A percentile compares a stretch with the other conserved stretches of the same genome.
These are phyloP conservation scores for Ceratocystiopsis minuta DNA, from an alignment of 2,329 filamentous ascomycete genomes.

Conservation along the genomic window DNA sequence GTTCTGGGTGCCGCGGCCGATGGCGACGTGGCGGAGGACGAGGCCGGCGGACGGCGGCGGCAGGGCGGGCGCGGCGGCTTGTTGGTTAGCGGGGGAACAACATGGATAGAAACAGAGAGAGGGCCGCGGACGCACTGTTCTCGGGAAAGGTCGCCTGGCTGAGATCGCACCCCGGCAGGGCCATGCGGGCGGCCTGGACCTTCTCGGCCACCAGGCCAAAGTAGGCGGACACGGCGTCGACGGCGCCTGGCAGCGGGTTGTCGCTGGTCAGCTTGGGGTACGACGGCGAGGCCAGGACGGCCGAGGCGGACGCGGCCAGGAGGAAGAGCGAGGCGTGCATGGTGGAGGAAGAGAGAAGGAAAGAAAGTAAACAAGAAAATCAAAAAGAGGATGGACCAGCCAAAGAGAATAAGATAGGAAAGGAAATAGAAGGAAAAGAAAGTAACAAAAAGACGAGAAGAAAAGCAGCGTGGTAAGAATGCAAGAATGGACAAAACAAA, in stretches of 20 bases:
- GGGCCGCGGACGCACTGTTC: slow-evolving; percentile 19
- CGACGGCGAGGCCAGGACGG: slow-evolving; percentile 26
- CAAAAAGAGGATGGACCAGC: neutral
- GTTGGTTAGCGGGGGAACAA: neutral
- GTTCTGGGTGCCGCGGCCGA: slow-evolving; percentile 84
- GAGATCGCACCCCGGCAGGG: slow-evolving; percentile 33
- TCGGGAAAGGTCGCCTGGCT: slow-evolving; percentile 29
- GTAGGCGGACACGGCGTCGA: slow-evolving; percentile 36
- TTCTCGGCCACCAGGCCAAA: slow-evolving; percentile 42
- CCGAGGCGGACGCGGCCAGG: slow-evolving; percentile 26
- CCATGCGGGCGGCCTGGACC: slow-evolving; percentile 27
- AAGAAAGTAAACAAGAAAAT: neutral
- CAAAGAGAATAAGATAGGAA: neutral
- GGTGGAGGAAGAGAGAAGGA: neutral
- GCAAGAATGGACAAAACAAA: neutral
- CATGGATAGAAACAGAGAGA: neutral
- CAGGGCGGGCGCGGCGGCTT: slow-evolving; percentile 8
- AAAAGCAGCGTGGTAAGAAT: too few species aligned
- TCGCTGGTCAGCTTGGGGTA: slow-evolving; percentile 27
- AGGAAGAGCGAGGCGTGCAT: slow-evolving; percentile 33
- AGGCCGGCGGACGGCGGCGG: slow-evolving; percentile 42
- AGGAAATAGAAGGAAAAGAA: neutral
- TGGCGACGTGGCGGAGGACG: slow-evolving; percentile 55
- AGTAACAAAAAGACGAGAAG: neutral
- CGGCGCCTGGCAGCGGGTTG: slow-evolving; percentile 20